A percentile compares a stretch with the other conserved stretches of the same genome.
Conservation (phyloP, 805 yeast genomes). For the Myxozyma geophila region DNA sequence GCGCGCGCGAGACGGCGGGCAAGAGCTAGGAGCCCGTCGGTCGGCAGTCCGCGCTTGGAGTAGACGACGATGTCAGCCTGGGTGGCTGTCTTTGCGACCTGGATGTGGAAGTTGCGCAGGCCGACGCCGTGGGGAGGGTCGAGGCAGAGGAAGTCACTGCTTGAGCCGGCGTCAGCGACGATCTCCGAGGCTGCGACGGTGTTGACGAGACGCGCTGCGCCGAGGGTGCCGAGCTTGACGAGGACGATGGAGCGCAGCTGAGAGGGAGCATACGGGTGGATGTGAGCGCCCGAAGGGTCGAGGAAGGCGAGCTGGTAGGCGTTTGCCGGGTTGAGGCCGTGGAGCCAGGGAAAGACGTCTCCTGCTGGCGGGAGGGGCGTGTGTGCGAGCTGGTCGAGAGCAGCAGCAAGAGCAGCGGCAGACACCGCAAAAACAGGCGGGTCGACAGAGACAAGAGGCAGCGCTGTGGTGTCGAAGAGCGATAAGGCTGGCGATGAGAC, state of each 20-base stretch:
- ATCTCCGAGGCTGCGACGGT: conserved; percentile 37
- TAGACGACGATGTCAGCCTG: conserved; percentile 80
- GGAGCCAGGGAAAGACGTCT: conserved; percentile 86
- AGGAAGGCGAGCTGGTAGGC: conserved; percentile 57
- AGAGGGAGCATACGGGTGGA: conserved; percentile 37
- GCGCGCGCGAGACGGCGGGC: conserved; percentile 37
- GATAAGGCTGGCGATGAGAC: not conserved
- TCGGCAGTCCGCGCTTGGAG: conserved; percentile 45
- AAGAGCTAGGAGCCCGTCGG: conserved; percentile 28
- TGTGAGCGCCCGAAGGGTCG: conserved; percentile 43
- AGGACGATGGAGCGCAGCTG: conserved; percentile 27
- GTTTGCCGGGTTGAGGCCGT: conserved; percentile 68
- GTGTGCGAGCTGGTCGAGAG: conserved; percentile 41
- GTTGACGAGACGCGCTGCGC: conserved; percentile 28
- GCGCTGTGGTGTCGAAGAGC: not conserved
- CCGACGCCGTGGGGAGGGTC: conserved; percentile 77
- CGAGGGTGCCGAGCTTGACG: conserved; percentile 27
- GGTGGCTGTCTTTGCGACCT: conserved; percentile 76
- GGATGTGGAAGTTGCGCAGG: conserved; percentile 83
- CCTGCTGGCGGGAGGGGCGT: conserved; percentile 64
- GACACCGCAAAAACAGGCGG: conserved; percentile 32
- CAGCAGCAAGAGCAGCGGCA: conserved; percentile 32
- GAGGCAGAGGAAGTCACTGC: conserved; percentile 52
- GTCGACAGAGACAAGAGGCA: conserved; percentile 8
- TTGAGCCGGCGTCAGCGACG: conserved; percentile 18